Base-by-base conservation (phyloP, 306 rosid species). In the Trifolium fragiferum region DNA sequence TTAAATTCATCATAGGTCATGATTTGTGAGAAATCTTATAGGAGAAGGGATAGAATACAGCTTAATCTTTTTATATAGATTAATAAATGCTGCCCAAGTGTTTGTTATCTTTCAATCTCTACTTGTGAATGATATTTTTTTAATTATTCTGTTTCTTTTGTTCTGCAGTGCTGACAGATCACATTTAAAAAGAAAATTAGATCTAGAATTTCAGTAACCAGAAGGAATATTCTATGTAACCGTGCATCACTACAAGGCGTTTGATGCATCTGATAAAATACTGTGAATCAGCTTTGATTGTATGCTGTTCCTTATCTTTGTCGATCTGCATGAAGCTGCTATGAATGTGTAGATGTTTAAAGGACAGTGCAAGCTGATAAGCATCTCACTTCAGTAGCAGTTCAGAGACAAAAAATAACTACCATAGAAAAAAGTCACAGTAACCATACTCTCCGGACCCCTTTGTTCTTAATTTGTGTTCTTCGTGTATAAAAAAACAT, bases 111-210 rank as follows among this genome's bases (percentile, higher is more conserved):
- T 23, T 27, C 40, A 43, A 53, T 75, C 62, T 68, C 11, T 72
- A 33, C 44, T 63, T 53, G 55, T 21, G n/a, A 69, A 72, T 27
- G 35, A 68, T 38, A 27, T 59, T 40, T 59, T 12, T 15, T 35
- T 76, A 70, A 27, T 69, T 70, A 51, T 78, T 74, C 53, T 33
- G 5, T 7, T 73, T 37, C 70, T 53, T 57, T 75, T 68, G 68
- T 74, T 77, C 37, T 81, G 83, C 89, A 94, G 99, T 77, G 95
- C 96, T 81, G 99, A 94, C 82, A 83, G 93, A 83, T 81, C 98
- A 58, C 98, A 92, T 82, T 84, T 92, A 41, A 94, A 94, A 81
- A 87, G 99, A 79, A 94, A 94, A 78, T 76, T 92, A 85, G 99
- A 94, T 83, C 90, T 94, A 43, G 99, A 94, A 75, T 94, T 94